Percentiles rank a stretch among this genome's conserved stretches.
phyloP scores from a whole-genome alignment of 257 asterid species.

The Solanum etuberosum region DNA sequence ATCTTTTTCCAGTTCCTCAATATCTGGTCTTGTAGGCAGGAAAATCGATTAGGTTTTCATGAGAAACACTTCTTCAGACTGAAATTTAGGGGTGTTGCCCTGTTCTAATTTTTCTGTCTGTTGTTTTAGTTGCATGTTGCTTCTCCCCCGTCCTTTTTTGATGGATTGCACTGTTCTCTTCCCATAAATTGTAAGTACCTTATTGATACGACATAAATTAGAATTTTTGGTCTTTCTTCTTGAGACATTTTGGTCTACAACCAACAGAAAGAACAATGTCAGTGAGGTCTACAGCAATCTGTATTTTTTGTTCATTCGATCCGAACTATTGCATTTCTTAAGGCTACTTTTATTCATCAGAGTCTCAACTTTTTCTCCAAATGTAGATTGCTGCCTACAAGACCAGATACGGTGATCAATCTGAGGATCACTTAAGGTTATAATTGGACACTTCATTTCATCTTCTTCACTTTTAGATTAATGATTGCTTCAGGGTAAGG shows the following conservation, averaged over 20 bases:
- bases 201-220: background rate
- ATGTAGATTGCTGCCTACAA: background rate
- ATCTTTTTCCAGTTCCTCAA: background rate
- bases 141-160: background rate
- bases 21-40: background rate
- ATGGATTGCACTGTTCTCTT: background rate
- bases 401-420: background rate
- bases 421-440: background rate
- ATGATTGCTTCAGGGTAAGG: background rate
- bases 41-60: background rate
- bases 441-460: background rate
- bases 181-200: background rate
- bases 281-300: background rate
- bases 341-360: background rate
- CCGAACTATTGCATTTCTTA: background rate
- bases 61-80: background rate
- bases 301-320: background rate
- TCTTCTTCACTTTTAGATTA: background rate
- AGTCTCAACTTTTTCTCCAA: background rate
- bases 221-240: background rate
- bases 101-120: background rate
- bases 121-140: background rate
- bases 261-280: background rate
- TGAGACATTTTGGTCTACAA: background rate
- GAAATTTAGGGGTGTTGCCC: background rate